phyloP scores from a whole-genome alignment of 2,329 filamentous ascomycete species.

The Talaromyces verruculosus region DNA sequence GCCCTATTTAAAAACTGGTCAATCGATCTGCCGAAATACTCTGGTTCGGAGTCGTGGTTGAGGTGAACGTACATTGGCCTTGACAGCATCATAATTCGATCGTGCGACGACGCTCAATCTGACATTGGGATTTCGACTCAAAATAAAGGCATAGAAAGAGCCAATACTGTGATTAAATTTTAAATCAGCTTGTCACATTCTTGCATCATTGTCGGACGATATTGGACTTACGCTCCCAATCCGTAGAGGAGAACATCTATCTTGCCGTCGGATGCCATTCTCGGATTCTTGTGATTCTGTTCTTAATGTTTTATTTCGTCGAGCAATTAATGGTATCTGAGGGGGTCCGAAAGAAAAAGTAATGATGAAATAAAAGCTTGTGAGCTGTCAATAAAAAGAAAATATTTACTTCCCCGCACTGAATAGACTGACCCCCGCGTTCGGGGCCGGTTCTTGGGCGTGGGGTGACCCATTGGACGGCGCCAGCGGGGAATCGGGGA shows the following conservation, averaged over 20 bases:
- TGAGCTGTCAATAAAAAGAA: background rate
- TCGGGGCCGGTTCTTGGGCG: background rate
- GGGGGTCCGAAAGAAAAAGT: no score
- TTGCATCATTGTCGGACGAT: background rate
- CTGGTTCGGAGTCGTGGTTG: background rate
- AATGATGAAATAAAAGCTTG: background rate
- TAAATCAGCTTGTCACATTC: background rate
- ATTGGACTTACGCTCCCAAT: slow-evolving; percentile 52
- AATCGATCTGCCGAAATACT: background rate
- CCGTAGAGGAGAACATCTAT: slow-evolving; percentile 54
- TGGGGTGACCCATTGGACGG: background rate
- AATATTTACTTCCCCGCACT: background rate
- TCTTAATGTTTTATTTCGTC: no score
- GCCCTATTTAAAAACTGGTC: slow-evolving; percentile 31
- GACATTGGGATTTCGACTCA: slow-evolving; percentile 45
- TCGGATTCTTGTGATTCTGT: background rate
- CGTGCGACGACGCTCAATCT: slow-evolving; percentile 47
- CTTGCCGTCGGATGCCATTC: slow-evolving; percentile 25
- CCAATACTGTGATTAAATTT: slow-evolving; percentile 48
- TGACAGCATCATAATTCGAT: slow-evolving; percentile 49
- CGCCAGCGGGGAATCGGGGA: background rate
- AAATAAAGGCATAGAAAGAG: slow-evolving; percentile 59
- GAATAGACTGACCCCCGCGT: background rate
- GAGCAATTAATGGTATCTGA: no score
- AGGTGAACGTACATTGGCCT: slow-evolving; percentile 34